Percentiles rank a stretch among this genome's conserved stretches.
phyloP scores from a whole-genome alignment of 805 yeast species.

The Metschnikowia cerradonensis region DNA sequence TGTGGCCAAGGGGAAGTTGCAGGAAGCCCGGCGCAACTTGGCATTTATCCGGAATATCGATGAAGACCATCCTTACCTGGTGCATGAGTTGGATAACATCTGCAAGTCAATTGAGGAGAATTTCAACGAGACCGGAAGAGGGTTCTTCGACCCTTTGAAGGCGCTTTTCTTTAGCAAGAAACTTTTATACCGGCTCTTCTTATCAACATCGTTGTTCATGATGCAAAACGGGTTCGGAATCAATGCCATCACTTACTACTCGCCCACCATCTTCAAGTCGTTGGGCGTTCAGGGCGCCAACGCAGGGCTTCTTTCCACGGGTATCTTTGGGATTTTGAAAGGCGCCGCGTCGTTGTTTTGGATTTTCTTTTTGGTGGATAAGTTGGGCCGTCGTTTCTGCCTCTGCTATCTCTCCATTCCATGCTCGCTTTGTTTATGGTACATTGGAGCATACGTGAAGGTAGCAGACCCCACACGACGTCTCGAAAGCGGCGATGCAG shows the following conservation, averaged over 20 bases:
- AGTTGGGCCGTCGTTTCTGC: constrained; percentile 43
- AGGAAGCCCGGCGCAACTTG: constrained; percentile 31
- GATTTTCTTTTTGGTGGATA: constrained; percentile 45
- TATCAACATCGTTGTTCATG: constrained; percentile 37
- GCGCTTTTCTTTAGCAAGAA: constrained; percentile 27
- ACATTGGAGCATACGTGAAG: constrained; percentile 46
- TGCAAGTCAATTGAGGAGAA: constrained; percentile 22
- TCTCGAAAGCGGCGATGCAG: constrained; percentile 21
- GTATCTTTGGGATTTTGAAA: constrained; percentile 50
- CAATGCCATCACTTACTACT: constrained; percentile 49
- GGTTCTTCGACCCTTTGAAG: constrained; percentile 38
- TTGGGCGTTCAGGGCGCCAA: constrained; percentile 45
- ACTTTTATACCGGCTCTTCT: constrained; percentile 32
- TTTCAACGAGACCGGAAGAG: constrained; percentile 31
- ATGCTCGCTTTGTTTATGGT: constrained; percentile 44
- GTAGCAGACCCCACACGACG: constrained; percentile 27
- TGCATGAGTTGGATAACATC: constrained; percentile 34
- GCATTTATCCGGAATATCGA: constrained; percentile 37
- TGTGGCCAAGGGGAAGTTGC: constrained; percentile 31
- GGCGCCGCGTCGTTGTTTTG: constrained; percentile 42
- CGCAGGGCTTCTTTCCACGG: constrained; percentile 48
- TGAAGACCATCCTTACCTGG: constrained; percentile 35
- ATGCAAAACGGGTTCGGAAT: constrained; percentile 48
- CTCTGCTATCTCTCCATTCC: constrained; percentile 35
- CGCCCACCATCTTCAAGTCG: constrained; percentile 48